Percentiles rank a stretch among this genome's conserved stretches.
phyloP scores from a whole-genome alignment of 306 rosid genomes.

The Mimosa bimucronata region DNA sequence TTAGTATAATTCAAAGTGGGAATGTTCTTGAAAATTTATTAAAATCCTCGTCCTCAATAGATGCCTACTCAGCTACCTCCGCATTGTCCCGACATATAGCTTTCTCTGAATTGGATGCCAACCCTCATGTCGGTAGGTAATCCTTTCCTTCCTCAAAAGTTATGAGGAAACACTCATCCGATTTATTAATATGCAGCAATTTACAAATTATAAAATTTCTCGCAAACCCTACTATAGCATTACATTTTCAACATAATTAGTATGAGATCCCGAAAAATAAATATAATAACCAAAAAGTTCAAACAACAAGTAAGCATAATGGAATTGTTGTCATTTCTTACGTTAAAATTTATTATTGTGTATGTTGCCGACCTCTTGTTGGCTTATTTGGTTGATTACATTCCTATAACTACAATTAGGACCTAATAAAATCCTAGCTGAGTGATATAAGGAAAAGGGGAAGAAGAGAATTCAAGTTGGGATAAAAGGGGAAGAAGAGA shows the following conservation, averaged over 20 bases:
- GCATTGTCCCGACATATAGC: background rate
- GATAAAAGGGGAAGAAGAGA: background rate
- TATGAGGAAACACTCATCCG: background rate
- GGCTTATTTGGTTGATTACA: too few relatives aligned
- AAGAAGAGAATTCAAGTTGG: too few relatives aligned
- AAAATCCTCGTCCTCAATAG: background rate
- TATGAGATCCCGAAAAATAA: too few relatives aligned
- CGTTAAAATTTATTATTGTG: too few relatives aligned
- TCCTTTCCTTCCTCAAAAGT: background rate
- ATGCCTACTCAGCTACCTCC: background rate
- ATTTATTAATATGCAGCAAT: background rate
- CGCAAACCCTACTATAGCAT: background rate
- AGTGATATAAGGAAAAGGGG: background rate
- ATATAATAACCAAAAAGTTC: too few relatives aligned
- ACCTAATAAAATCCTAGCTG: background rate
- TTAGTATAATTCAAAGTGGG: background rate
- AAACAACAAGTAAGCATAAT: too few relatives aligned
- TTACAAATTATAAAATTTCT: too few relatives aligned
- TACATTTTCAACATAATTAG: too few relatives aligned
- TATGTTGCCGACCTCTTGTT: too few relatives aligned
- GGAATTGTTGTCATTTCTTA: too few relatives aligned
- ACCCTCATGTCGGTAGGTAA: conserved; percentile 28
- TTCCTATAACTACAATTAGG: too few relatives aligned
- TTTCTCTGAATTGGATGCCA: conserved; percentile 17
- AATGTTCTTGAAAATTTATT: background rate